Evolutionary conservation across 352 stramenopile species (phyloP), one percentile per base, ranked within the genome.

Genomic region (Pythium periplocum): DNA sequence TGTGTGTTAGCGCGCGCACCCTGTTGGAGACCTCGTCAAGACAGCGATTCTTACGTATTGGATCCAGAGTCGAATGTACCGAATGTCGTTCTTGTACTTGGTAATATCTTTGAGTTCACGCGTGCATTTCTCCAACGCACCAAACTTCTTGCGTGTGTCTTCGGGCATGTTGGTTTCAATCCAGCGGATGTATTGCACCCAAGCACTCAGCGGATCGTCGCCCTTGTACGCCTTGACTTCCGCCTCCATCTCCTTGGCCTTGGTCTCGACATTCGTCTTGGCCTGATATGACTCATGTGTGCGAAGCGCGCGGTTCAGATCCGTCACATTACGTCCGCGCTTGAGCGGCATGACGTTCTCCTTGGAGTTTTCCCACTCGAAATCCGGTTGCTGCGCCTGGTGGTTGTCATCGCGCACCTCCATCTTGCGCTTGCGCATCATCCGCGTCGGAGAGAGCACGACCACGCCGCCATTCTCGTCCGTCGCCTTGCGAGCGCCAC

Each of bases 321-420:
- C 80, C 4, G 61, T 54, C 33, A 95, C 82, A 48, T 90, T 88
- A 11, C 84, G 83, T 3, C 84, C 84, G 33, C 81, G 66, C 53
- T 89, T 87, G 43, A 95, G 64, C 42, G 84, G 84, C 71, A 90
- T 75, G n/a, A 95, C 81, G 58, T 95, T 95, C 62, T 95, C 84
- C 57, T 95, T 95, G 36, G 80, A 83, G 59, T 67, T 75, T 62
- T 95, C 84, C 84, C 84, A 95, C 68, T 83, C 76, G 57, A 90
- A 94, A 42, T 73, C 70, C 34, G 63, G 50, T 1, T 58, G 33
- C 35, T 39, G 47, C 9, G 45, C 35, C 12, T 61, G 17, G 17
- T 26, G 17, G 17, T 26, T 55, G 36, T 30, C 48, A 39, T 64
- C 51, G 43, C 51, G 51, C 51, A 59, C 57, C 44, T 65, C 61